phyloP scores from a whole-genome alignment of 2,329 filamentous ascomycete species.

The Ophiocordyceps camponoti-leonardi region DNA sequence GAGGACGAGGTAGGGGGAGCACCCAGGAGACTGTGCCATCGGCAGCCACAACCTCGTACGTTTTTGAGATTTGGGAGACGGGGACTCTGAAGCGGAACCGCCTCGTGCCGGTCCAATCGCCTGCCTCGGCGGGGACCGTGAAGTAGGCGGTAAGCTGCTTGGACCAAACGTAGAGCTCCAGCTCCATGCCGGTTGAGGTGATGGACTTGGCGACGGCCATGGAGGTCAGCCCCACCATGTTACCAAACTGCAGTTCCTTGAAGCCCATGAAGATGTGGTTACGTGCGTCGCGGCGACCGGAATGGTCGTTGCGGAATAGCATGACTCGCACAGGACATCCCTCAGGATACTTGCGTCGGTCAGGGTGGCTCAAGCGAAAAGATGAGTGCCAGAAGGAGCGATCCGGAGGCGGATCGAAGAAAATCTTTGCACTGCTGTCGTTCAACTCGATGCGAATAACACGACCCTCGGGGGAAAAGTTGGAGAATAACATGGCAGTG shows the following conservation, averaged over 20 bases:
- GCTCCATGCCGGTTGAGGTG: slow-evolving; percentile 1
- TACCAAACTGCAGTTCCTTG: slow-evolving; percentile 42
- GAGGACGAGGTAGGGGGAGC: slow-evolving; percentile 30
- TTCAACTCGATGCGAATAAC: slow-evolving; percentile 40
- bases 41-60: slow-evolving; percentile 15
- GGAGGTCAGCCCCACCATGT: slow-evolving; percentile 30
- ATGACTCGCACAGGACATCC: slow-evolving; percentile 6
- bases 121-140: slow-evolving; percentile 6
- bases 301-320: background rate
- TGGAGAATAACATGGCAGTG: slow-evolving; percentile 28
- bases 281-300: too few species aligned
- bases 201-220: slow-evolving; percentile 41
- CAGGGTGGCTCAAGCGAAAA: slow-evolving; percentile 10
- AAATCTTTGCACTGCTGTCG: slow-evolving; percentile 24
- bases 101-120: slow-evolving; percentile 3
- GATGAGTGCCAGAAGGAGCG: slow-evolving; percentile 31
- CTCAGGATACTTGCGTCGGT: slow-evolving; percentile 5
- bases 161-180: slow-evolving; percentile 14
- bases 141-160: slow-evolving; percentile 16
- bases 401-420: slow-evolving; percentile 39
- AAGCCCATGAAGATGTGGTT: background rate
- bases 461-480: slow-evolving; percentile 32
- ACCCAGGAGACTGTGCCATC: slow-evolving; percentile 20
- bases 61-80: slow-evolving; percentile 26
- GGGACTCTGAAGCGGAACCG: slow-evolving; percentile 25